Evolutionary conservation across 148 eudicot genomes (phyloP).

Genomic region (Amaranthus cruentus): DNA sequence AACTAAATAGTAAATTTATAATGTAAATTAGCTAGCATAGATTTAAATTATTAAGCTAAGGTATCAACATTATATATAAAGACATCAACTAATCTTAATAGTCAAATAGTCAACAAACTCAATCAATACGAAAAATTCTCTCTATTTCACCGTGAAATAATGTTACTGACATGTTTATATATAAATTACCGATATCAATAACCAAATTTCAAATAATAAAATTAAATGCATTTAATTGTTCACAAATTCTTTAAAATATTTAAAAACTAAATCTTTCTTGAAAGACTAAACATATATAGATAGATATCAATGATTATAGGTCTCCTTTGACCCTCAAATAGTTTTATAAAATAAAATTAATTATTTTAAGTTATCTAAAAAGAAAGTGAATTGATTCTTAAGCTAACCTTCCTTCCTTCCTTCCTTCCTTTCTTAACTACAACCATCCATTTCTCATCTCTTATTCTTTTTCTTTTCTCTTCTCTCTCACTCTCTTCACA

Average conservation of each 20-base stretch:
- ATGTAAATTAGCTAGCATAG: too few species aligned
- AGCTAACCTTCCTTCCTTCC: conserved; percentile 16
- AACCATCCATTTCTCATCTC: conserved; percentile 47
- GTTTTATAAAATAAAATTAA: not conserved
- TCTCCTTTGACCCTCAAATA: conserved; percentile 2
- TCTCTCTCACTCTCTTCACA: conserved; percentile 24
- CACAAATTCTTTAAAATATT: not conserved
- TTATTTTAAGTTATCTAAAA: not conserved
- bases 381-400: conserved; percentile 29
- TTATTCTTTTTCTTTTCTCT: not conserved
- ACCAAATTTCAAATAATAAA: too few species aligned
- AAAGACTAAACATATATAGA: not conserved
- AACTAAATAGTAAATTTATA: too few species aligned
- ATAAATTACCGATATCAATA: too few species aligned
- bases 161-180: too few species aligned
- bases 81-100: too few species aligned
- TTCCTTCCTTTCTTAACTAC: conserved; percentile 15
- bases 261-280: not conserved
- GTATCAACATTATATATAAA: too few species aligned
- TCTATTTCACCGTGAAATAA: too few species aligned
- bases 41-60: too few species aligned
- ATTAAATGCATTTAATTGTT: too few species aligned
- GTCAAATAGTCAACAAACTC: too few species aligned
- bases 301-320: not conserved
- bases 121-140: too few species aligned